These are phyloP conservation scores for Solanum paucissectum DNA, from an alignment of 257 asterid species.

Conservation along the genomic window DNA sequence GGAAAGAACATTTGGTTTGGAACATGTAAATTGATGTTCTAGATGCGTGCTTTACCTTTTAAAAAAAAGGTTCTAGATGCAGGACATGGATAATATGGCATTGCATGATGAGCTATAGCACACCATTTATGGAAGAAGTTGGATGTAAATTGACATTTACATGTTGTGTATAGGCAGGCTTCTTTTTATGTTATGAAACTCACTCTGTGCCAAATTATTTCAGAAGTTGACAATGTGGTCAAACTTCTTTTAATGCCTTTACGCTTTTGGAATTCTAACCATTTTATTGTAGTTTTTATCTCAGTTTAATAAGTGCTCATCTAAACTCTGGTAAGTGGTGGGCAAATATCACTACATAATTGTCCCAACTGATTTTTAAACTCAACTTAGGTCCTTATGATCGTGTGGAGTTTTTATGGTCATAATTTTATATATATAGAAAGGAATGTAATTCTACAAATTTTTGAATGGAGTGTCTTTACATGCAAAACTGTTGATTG, in stretches of 20 bases:
- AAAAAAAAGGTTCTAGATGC: background rate
- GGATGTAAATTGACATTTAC: background rate
- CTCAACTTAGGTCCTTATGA: background rate
- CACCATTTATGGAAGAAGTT: background rate
- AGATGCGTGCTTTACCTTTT: background rate
- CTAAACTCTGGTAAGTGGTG: background rate
- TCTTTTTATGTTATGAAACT: background rate
- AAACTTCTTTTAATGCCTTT: background rate
- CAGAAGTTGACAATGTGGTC: background rate
- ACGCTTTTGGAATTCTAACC: background rate
- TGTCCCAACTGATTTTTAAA: background rate
- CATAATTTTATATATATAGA: background rate
- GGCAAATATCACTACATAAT: background rate
- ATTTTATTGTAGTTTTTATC: background rate
- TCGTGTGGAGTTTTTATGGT: background rate
- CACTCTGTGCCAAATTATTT: background rate
- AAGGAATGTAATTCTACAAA: background rate
- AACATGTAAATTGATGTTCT: background rate
- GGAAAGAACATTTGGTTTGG: background rate
- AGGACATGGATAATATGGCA: background rate
- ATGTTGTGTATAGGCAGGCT: background rate
- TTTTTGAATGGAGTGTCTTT: background rate
- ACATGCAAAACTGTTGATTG: background rate
- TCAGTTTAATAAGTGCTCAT: background rate
- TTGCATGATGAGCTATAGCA: background rate